Conservation (phyloP, 768 basidiomycete genomes). For the Amanita jacksonii region DNA sequence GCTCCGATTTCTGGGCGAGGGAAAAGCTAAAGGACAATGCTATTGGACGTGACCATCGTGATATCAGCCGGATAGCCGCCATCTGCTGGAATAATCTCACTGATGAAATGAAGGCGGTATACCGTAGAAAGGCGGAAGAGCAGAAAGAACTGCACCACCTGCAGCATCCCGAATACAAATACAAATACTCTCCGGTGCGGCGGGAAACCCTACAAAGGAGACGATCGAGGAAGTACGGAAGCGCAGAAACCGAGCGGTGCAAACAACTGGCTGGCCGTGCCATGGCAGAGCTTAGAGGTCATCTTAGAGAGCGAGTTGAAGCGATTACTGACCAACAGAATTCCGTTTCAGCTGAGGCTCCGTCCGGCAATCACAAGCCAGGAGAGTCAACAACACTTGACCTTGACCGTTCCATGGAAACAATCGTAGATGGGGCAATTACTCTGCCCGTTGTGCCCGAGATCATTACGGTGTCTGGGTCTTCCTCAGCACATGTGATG, state of each 20-base stretch:
- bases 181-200: slow-evolving; percentile 41
- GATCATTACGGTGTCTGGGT: no score
- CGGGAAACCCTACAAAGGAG: slow-evolving; percentile 7
- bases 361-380: no score
- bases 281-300: slow-evolving; percentile 24
- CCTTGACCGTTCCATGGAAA: no score
- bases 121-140: slow-evolving; percentile 29
- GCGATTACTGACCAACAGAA: no score
- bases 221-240: slow-evolving; percentile 16
- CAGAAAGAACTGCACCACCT: slow-evolving; percentile 37
- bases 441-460: no score
- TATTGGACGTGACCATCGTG: slow-evolving; percentile 54
- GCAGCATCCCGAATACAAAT: slow-evolving; percentile 47
- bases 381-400: no score
- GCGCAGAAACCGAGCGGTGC: slow-evolving; percentile 29
- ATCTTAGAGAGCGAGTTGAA: no score
- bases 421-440: no score
- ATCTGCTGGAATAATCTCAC: slow-evolving; percentile 48
- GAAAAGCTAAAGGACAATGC: slow-evolving; percentile 36
- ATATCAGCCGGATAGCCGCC: slow-evolving; percentile 58
- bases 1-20: slow-evolving; percentile 50
- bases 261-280: slow-evolving; percentile 23
- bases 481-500: not conserved
- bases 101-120: slow-evolving; percentile 30
- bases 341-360: no score